Conservation (phyloP, 1,139 yeast genomes). For the Diutina sp. region DNA sequence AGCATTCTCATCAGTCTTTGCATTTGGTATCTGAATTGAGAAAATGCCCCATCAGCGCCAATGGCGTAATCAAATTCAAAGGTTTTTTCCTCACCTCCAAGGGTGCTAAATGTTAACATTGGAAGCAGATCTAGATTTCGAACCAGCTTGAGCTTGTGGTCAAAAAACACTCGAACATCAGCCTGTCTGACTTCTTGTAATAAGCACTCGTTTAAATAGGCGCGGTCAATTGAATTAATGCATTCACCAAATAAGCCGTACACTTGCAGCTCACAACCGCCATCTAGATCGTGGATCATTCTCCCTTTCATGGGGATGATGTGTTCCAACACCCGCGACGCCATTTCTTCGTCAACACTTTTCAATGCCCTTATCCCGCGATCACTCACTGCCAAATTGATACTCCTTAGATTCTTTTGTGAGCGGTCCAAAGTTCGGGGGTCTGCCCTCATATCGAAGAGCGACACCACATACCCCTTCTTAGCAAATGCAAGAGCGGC, state of each 20-base stretch:
- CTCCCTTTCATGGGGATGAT: conserved; percentile 82
- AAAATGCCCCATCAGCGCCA: conserved; percentile 84
- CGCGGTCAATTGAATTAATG: conserved; percentile 77
- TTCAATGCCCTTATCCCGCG: conserved; percentile 67
- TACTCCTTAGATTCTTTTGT: conserved; percentile 43
- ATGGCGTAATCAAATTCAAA: conserved; percentile 44
- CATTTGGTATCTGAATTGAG: conserved; percentile 58
- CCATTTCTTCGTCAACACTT: conserved; percentile 47
- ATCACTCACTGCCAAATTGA: conserved; percentile 77
- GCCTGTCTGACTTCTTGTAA: conserved; percentile 42
- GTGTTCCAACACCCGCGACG: conserved; percentile 39
- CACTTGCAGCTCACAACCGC: conserved; percentile 47
- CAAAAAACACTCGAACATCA: conserved; percentile 37
- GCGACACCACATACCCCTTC: conserved; percentile 59
- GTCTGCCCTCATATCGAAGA: conserved; percentile 48
- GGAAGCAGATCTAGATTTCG: conserved; percentile 12
- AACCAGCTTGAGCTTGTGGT: conserved; percentile 35
- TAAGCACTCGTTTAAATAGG: conserved; percentile 49
- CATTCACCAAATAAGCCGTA: conserved; percentile 81
- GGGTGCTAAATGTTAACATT: conserved; percentile 12
- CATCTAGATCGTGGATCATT: conserved; percentile 69
- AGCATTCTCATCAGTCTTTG: conserved; percentile 61
- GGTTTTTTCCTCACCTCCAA: conserved; percentile 6
- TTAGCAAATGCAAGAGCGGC: conserved; percentile 68
- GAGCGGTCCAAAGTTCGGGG: conserved; percentile 14